These are phyloP conservation scores for Dothistroma pini DNA, from an alignment of 2,329 filamentous ascomycete genomes.

Conservation along the genomic window DNA sequence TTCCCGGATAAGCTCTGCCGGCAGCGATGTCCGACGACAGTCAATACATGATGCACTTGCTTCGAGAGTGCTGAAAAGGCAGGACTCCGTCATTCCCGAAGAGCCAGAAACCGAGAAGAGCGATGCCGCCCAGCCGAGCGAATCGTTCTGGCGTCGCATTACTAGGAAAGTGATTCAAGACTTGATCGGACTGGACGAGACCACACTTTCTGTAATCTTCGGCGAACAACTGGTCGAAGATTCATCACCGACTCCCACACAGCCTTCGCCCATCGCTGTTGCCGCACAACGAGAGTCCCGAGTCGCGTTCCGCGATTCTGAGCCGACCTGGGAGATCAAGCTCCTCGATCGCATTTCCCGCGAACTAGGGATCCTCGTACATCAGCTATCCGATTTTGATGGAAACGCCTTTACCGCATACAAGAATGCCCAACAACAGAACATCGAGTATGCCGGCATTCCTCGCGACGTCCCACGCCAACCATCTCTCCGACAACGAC, in stretches of 20 bases:
- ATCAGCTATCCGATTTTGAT: conserved; percentile 79
- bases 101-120: conserved; percentile 18
- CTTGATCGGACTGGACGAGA: conserved; percentile 86
- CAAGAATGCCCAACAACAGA: conserved; percentile 48
- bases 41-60: conserved; percentile 18
- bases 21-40: conserved; percentile 10
- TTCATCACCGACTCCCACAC: conserved; percentile 32
- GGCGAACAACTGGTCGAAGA: conserved; percentile 66
- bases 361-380: conserved; percentile 79
- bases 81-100: conserved; percentile 27
- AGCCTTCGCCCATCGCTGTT: conserved; percentile 32
- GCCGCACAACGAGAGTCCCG: conserved; percentile 31
- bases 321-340: conserved; percentile 65
- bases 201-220: conserved; percentile 77
- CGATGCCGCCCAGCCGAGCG: conserved; percentile 41
- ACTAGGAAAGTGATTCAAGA: conserved; percentile 84
- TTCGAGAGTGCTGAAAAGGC: conserved; percentile 17
- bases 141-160: conserved; percentile 74
- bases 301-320: conserved; percentile 36
- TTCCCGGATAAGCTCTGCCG: conserved; percentile 50
- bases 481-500: conserved; percentile 27
- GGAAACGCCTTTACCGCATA: conserved; percentile 80
- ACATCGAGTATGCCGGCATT: conserved; percentile 74
- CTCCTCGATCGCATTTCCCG: conserved; percentile 80
- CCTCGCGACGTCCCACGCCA: conserved; percentile 38